Conservation (phyloP, 306 rosid species). For the Medicago arabica region DNA sequence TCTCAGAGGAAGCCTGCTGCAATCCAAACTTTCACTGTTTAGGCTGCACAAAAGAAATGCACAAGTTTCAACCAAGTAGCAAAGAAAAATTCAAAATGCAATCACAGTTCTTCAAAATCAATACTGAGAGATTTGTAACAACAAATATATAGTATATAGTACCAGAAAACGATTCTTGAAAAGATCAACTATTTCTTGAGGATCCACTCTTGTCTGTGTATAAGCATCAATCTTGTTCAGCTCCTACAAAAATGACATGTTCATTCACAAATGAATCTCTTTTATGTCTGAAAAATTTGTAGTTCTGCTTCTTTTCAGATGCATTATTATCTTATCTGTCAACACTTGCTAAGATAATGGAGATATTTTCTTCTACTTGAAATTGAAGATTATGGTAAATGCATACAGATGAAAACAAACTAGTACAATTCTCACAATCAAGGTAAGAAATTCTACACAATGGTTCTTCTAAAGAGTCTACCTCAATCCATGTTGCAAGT, state of each 20-base stretch:
- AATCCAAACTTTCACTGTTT: slow-evolving; percentile 49
- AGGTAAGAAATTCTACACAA: neutral
- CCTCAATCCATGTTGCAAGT: slow-evolving; percentile 75
- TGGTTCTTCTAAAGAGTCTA: slow-evolving; percentile 27
- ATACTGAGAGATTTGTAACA: neutral
- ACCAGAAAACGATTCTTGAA: slow-evolving; percentile 70
- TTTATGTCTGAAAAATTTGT: neutral
- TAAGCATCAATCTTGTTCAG: slow-evolving; percentile 77
- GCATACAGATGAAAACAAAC: slow-evolving; percentile 18
- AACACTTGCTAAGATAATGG: neutral
- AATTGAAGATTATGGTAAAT: neutral
- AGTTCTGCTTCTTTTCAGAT: slow-evolving; percentile 9
- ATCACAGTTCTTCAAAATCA: slow-evolving; percentile 28
- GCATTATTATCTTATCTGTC: slow-evolving; percentile 7
- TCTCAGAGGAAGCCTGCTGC: slow-evolving; percentile 13
- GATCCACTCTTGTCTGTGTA: slow-evolving; percentile 61
- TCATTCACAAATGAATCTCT: slow-evolving; percentile 8
- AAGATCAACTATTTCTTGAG: slow-evolving; percentile 48
- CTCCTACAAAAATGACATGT: slow-evolving; percentile 53
- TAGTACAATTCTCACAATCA: neutral
- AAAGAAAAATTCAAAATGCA: neutral
- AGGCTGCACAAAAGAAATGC: slow-evolving; percentile 49
- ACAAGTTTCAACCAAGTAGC: neutral
- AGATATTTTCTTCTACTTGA: slow-evolving; percentile 13
- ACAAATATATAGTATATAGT: neutral